Evolutionary conservation across 2,329 filamentous ascomycete species (phyloP), one percentile per base, ranked within the genome.

Genomic region (Aspergillus luchuensis): DNA sequence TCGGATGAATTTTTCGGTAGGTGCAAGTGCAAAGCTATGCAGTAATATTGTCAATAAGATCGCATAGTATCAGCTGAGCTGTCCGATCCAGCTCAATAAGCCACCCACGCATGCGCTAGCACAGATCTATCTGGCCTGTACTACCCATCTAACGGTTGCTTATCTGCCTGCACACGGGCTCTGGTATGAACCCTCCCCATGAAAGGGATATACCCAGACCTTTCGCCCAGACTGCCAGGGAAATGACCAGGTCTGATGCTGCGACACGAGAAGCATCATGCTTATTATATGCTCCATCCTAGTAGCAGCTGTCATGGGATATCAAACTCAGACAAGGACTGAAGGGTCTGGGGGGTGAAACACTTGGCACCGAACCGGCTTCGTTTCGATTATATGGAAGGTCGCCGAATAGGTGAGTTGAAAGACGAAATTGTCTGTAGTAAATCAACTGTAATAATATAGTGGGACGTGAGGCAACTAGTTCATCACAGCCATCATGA

Each of bases 371-470:
- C n/a, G 25, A 39, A 47, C 39, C 25, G 39, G 53, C 41, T 56
- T 47, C 41, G 43, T 56, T 56, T 56, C 53, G 43, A 56, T 25
- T 56, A 56, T 17, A 56, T 47, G 39, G 53, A 36, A 21, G n/a
- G 25, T 41, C 7, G 21, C 30, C 51, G 39, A 36, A 30, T 25
- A 4, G 1, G 36, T 39, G 36, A 53, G 7, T 28, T 38, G 21
- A 19, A 17, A 13, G 10, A 2, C 13, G 5, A 23, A n/a, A 11
- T 15, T n/a, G 25, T 33, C 17, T 28, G n/a, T n/a, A 45, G 38
- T 33, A 55, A n/a, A 55, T 45, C 7, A 33, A 33, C 47, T 25
- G 47, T 25, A 30, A 11, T 28, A 19, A 11, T 28, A 19, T 17
- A 28, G 8, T 3, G 13, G 17, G 6, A 8, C n/a, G 23, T 8